Evolutionary conservation across 345 rosid species (phyloP), one percentile per base, ranked within the genome.

Genomic region (Euphorbia lathyris): DNA sequence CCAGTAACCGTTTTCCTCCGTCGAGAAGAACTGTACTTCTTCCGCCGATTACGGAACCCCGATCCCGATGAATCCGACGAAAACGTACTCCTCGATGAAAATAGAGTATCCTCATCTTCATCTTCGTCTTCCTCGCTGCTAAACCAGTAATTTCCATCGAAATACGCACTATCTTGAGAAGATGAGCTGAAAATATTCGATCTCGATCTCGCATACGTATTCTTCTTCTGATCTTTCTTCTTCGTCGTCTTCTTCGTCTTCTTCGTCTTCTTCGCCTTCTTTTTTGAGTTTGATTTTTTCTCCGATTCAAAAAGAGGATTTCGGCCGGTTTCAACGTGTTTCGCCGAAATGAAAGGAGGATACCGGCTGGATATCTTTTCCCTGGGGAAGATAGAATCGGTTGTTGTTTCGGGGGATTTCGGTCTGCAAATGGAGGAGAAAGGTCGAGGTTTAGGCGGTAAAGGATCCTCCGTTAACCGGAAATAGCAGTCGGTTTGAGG

Each of bases 91-190:
- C 73, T 82, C 0, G 97, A 87, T 56, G 97, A 89, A 79, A 92
- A 92, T 58, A 88, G 77, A 0, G 90, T 82, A 62, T 84, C 97
- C 0, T 78, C 72, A 3, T 72, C 77, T 3, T 90, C 38, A 34
- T 34, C 93, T 4, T 82, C 86, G 4, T 87, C 93, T 4, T 82
- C 86, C 3, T 87, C 96, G 70, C 88, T 90, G 78, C 88, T 87
- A 57, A 81, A 87, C 92, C 90, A 90, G 70, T 85, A 78, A 27
- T 78, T 73, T 3, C 40, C 62, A 16, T 72, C 82, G 52, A 70
- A 75, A 68, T 76, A 77, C 23, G 69, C 34, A 38, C 79, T 84
- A 6, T 85, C 89, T 45, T 36, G 86, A 27, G 96, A 86, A 55
- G 86, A 77, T 5, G 89, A 89, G 68, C 85, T 78, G 8, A 89